Base-by-base conservation (phyloP, 2,329 filamentous ascomycete species). In the Sporothrix globosa region DNA sequence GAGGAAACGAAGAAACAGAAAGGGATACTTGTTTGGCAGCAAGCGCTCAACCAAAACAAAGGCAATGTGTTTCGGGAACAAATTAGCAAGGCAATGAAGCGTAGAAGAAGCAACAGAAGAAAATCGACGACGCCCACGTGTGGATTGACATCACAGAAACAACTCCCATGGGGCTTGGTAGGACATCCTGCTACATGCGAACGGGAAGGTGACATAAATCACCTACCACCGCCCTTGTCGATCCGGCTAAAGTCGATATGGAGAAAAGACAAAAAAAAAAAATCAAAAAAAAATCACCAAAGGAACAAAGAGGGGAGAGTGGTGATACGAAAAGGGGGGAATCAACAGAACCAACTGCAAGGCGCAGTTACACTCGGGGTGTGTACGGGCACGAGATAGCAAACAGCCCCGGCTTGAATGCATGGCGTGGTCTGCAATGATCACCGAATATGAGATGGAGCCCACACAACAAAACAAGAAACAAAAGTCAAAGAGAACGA, bases 161-260 rank as follows among this genome's bases (percentile, higher is more conserved):
- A 61, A 5, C 10, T 11, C 3, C 50, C 30, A n/a, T 21, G 50
- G 34, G 24, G 34, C 65, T 68, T 58, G 39, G 39, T 30, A 58
- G 9, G 9, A 48, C 39, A 41, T 13, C 21, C 39, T 60, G 39
- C 24, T 69, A 34, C 21, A 56, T 60, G 21, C 54, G 52, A 41
- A 24, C 41, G 41, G 41, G 41, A 54, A 58, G 39, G 41, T 39
- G 44, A 60, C 53, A 56, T n/a, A 24, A 30, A 24, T 44, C 39
- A 48, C 48, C 52, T 39, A 39, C 52, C 21, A 5, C 34, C 17
- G n/a, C 34, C 34, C 41, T 56, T 48, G 50, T 48, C 39, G 41
- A 27, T 39, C 67, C 53, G 67, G 67, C 67, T 69, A 69, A 69
- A 69, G 44, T 69, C 53, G 54, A 60, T 17, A 69, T 58, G 39